phyloP scores from a whole-genome alignment of 208 protist species.

The Trypanosoma avium region DNA sequence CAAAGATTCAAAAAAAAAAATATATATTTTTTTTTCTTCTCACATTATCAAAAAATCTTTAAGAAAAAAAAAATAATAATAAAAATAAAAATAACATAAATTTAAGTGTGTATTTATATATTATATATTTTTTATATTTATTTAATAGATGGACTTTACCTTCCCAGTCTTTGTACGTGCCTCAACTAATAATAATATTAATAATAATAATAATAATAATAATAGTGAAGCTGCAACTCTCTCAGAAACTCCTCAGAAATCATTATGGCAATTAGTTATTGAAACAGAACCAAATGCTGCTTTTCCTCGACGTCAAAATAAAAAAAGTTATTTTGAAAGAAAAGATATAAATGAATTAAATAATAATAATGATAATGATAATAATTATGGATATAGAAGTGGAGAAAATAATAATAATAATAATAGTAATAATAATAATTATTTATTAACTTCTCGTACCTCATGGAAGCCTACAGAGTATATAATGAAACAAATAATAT shows the following conservation, averaged over 20 bases:
- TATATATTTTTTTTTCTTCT: no score
- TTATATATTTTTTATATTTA: no score
- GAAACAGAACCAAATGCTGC: constrained; percentile 51
- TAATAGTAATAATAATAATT: constrained; percentile 15
- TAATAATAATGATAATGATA: not conserved
- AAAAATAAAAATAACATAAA: constrained; percentile 1
- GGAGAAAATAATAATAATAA: constrained; percentile 17
- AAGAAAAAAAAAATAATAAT: not conserved
- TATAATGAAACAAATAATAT: constrained; percentile 44
- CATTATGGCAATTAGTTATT: constrained; percentile 76
- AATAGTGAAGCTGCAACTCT: constrained; percentile 11
- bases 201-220: not conserved
- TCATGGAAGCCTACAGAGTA: constrained; percentile 46
- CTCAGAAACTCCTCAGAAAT: constrained; percentile 39
- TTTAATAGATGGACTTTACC: constrained; percentile 35
- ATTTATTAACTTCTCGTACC: constrained; percentile 37
- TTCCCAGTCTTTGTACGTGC: constrained; percentile 34
- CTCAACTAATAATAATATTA: constrained; percentile 6
- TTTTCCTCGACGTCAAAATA: constrained; percentile 48
- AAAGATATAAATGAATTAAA: not conserved
- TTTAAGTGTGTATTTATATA: no score
- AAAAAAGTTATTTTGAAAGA: constrained; percentile 21
- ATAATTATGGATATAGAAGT: not conserved
- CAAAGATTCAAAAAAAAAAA: no score
- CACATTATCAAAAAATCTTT: no score